phyloP scores from a whole-genome alignment of 2,329 filamentous ascomycete genomes.

The Monascus ruber region DNA sequence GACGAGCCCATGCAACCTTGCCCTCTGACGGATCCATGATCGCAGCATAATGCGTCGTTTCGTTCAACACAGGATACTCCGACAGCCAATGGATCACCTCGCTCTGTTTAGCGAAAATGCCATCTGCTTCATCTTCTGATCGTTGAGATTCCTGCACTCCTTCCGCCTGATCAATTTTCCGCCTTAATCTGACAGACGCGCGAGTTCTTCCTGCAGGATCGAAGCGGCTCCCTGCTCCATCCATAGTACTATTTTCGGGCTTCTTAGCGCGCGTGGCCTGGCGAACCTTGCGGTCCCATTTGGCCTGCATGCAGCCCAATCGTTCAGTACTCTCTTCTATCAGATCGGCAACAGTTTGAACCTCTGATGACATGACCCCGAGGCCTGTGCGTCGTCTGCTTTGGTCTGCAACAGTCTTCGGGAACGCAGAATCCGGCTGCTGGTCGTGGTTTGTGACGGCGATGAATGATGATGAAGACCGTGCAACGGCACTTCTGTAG shows the following conservation, averaged over 20 bases:
- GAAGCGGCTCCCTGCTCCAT: not conserved
- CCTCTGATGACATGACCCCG: constrained; percentile 6
- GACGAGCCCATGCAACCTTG: constrained; percentile 35
- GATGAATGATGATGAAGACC: constrained; percentile 41
- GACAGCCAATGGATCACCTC: constrained; percentile 40
- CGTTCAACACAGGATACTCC: constrained; percentile 44
- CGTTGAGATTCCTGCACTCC: not conserved
- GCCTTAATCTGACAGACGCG: constrained; percentile 4
- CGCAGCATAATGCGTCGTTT: constrained; percentile 46
- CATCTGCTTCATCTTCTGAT: constrained; percentile 1
- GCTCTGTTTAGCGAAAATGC: constrained; percentile 14
- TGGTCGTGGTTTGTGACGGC: constrained; percentile 47
- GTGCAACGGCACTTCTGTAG: constrained; percentile 32
- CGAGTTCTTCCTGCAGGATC: constrained; percentile 9
- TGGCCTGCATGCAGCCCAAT: constrained; percentile 24
- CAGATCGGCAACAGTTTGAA: constrained; percentile 13
- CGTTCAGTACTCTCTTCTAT: constrained; percentile 25
- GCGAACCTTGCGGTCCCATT: constrained; percentile 23
- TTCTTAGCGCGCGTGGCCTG: constrained; percentile 3
- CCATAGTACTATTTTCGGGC: not conserved
- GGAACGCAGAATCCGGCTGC: constrained; percentile 6
- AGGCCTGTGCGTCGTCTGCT: constrained; percentile 9
- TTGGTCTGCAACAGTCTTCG: constrained; percentile 10
- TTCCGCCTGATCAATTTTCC: not conserved
- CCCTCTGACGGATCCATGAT: constrained; percentile 46